These are phyloP conservation scores for Rhizodiscina lignyota DNA, from an alignment of 495 filamentous ascomycete genomes.

Conservation along the genomic window DNA sequence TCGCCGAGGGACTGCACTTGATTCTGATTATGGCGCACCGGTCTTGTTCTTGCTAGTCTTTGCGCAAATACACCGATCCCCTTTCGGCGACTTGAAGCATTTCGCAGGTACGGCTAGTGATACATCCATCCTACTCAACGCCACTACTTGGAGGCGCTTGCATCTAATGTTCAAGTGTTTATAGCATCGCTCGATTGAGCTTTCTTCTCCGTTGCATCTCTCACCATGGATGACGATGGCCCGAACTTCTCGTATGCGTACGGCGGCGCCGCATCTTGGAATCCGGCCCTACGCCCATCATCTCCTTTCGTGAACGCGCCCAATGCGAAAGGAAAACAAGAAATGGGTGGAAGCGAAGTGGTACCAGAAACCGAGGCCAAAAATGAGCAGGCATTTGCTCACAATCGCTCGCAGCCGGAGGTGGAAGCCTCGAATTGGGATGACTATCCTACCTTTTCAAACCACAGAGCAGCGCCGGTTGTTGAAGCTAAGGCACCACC, in stretches of 20 bases:
- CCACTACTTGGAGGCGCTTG: no score
- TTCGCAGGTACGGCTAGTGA: no score
- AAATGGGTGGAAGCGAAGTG: not conserved
- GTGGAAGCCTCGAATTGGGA: not conserved
- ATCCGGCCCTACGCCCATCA: conserved; percentile 15
- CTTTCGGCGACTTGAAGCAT: no score
- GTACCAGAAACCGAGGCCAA: not conserved
- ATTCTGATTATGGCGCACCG: no score
- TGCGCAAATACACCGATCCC: no score
- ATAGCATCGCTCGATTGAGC: no score
- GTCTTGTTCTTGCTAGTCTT: no score
- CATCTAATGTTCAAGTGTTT: no score
- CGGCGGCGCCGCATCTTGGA: conserved; percentile 11
- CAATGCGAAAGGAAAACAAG: not conserved
- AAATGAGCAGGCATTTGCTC: not conserved
- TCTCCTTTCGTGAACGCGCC: not conserved
- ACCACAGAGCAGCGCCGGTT: not conserved
- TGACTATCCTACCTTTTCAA: not conserved
- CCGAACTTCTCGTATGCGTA: conserved; percentile 15
- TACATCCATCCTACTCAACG: no score
- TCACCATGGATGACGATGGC: conserved; percentile 9
- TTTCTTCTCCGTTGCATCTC: no score
- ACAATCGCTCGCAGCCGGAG: not conserved
- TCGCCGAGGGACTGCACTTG: no score
- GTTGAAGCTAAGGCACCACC: no score